Evolutionary conservation across 2,329 filamentous ascomycete genomes (phyloP).

Genomic region (Tolypocladium cylindrosporum): DNA sequence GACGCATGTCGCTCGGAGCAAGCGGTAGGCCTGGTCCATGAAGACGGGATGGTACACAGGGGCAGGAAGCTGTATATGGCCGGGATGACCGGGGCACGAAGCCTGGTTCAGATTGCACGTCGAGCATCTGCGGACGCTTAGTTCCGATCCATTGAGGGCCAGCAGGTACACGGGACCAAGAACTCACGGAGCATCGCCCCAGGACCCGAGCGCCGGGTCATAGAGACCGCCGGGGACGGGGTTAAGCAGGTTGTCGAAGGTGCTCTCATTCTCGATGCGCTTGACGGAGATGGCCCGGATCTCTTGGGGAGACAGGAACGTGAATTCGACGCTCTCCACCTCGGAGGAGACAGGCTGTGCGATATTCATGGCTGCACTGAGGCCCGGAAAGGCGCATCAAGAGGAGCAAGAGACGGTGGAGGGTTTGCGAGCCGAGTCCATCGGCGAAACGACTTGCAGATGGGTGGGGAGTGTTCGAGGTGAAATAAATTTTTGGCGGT

Average conservation of each 20-base stretch:
- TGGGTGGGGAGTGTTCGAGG: slow-evolving; percentile 6
- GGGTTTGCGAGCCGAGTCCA: slow-evolving; percentile 7
- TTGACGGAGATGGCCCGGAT: slow-evolving; percentile 87
- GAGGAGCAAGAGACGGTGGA: background rate
- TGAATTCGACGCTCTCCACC: slow-evolving; percentile 83
- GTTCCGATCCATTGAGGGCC: slow-evolving; percentile 3
- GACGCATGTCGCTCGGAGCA: slow-evolving; percentile 78
- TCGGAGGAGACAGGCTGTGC: slow-evolving; percentile 75
- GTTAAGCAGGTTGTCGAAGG: slow-evolving; percentile 87
- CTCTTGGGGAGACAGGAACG: slow-evolving; percentile 70
- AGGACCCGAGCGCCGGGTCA: slow-evolving; percentile 83
- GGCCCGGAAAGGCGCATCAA: background rate
- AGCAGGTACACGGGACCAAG: background rate
- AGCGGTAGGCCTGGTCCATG: slow-evolving; percentile 79
- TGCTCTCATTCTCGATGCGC: slow-evolving; percentile 83
- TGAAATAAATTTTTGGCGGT: slow-evolving; percentile 37
- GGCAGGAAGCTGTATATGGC: slow-evolving; percentile 89
- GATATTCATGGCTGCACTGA: slow-evolving; percentile 46
- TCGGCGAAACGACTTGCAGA: background rate
- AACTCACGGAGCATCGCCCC: slow-evolving; percentile 68
- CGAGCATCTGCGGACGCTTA: slow-evolving; percentile 53
- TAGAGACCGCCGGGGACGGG: slow-evolving; percentile 87
- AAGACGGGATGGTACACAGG: slow-evolving; percentile 96
- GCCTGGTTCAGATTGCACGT: slow-evolving; percentile 81
- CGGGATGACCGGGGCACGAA: slow-evolving; percentile 83